phyloP scores from a whole-genome alignment of 352 stramenopile species.

The Phytopythium montanum region DNA sequence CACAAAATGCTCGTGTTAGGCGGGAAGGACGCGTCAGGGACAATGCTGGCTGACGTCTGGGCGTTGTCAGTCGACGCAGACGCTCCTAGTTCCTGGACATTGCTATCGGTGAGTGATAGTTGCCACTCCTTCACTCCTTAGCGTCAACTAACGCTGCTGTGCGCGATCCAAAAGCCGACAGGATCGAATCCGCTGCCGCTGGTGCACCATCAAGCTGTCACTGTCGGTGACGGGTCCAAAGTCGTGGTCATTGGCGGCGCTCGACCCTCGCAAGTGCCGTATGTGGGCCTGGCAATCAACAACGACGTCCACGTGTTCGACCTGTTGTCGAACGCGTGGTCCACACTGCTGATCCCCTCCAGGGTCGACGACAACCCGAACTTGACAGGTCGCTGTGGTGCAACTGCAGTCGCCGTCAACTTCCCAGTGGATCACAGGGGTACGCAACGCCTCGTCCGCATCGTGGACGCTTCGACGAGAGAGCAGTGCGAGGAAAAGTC shows the following conservation, averaged over 20 bases:
- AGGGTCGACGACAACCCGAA: conserved; percentile 3
- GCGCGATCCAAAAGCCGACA: conserved; percentile 22
- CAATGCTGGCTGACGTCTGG: conserved; percentile 44
- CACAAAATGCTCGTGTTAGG: conserved; percentile 47
- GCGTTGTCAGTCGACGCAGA: conserved; percentile 21
- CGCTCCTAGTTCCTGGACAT: conserved; percentile 22
- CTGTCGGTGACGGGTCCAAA: conserved; percentile 26
- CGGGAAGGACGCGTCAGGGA: conserved; percentile 29
- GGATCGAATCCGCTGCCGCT: conserved; percentile 51
- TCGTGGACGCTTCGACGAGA: conserved; percentile 12
- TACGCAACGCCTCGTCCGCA: conserved; percentile 12
- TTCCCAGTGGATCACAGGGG: conserved; percentile 26
- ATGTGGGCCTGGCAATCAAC: conserved; percentile 18
- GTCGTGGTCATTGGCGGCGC: conserved; percentile 50
- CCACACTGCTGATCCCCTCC: conserved; percentile 13
- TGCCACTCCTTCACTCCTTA: background rate
- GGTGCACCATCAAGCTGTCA: conserved; percentile 38
- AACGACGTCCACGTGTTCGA: conserved; percentile 46
- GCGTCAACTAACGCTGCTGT: background rate
- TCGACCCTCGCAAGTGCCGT: conserved; percentile 10
- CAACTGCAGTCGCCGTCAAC: conserved; percentile 24
- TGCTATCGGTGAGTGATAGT: conserved; percentile 24
- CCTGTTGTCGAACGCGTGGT: conserved; percentile 42
- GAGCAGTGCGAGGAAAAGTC: conserved; percentile 18
- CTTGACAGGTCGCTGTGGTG: conserved; percentile 30